phyloP scores from a whole-genome alignment of 2,329 filamentous ascomycete genomes.

The Fusarium redolens region DNA sequence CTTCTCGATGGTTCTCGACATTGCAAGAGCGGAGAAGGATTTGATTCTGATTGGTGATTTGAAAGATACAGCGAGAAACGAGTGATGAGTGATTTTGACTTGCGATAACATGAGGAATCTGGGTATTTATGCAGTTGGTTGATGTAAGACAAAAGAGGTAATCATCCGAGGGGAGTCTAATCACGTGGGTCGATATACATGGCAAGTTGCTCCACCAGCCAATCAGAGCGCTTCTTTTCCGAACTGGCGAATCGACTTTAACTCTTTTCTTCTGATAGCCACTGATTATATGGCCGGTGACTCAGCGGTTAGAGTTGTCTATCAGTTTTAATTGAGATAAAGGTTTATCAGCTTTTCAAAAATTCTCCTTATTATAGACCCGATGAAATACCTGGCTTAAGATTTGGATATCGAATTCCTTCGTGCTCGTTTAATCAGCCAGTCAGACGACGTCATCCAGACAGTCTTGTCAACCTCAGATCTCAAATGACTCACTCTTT shows the following conservation, averaged over 20 bases:
- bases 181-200: neutral
- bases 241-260: neutral
- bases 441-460: neutral
- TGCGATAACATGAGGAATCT: neutral
- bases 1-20: conserved; percentile 51
- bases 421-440: neutral
- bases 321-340: neutral
- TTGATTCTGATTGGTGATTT: accelerated
- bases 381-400: accelerated
- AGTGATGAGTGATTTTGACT: neutral
- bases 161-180: neutral
- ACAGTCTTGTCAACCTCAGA: neutral
- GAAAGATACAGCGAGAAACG: accelerated
- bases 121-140: conserved; percentile 6
- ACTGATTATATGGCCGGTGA: neutral
- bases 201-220: neutral
- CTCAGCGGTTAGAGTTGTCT: neutral
- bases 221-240: conserved; percentile 3
- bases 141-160: conserved; percentile 1
- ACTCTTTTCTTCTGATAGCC: too few relatives aligned
- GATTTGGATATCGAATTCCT: too few relatives aligned
- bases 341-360: accelerated
- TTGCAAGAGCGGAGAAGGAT: neutral
- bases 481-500: neutral
- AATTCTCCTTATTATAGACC: accelerated